These are phyloP conservation scores for Tolypocladium pustulatum DNA, from an alignment of 2,329 filamentous ascomycete species.

Conservation along the genomic window DNA sequence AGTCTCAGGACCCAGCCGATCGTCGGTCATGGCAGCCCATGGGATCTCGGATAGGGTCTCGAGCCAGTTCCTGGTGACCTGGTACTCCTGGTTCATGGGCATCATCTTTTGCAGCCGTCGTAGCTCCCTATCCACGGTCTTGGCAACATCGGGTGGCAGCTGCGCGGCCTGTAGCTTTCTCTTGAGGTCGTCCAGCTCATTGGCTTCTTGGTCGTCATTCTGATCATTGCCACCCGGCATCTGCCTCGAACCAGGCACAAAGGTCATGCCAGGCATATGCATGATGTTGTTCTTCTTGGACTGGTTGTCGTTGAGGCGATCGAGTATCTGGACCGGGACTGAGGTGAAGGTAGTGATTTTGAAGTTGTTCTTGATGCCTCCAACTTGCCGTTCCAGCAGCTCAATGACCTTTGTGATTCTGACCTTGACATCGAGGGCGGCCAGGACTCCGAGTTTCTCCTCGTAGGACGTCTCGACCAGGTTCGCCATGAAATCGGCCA, in stretches of 20 bases:
- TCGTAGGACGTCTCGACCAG: conserved; percentile 79
- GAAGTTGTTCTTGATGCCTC: conserved; percentile 75
- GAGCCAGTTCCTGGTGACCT: conserved; percentile 84
- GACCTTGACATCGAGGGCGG: conserved; percentile 68
- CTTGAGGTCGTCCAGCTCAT: conserved; percentile 84
- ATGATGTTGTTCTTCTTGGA: conserved; percentile 20
- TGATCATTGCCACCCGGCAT: conserved; percentile 34
- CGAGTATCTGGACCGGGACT: conserved; percentile 51
- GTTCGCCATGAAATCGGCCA: conserved; percentile 97
- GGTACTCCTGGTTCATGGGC: conserved; percentile 90
- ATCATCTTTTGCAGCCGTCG: conserved; percentile 90
- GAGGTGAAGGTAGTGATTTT: conserved; percentile 72
- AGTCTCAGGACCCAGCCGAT: conserved; percentile 74
- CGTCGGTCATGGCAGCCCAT: conserved; percentile 76
- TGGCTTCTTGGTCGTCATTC: conserved; percentile 69
- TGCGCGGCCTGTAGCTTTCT: conserved; percentile 76
- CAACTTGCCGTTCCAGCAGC: conserved; percentile 71
- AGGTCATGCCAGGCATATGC: conserved; percentile 28
- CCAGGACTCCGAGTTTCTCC: conserved; percentile 79
- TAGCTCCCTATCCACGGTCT: conserved; percentile 83
- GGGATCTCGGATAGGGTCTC: conserved; percentile 92
- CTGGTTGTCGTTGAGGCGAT: conserved; percentile 35
- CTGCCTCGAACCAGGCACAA: conserved; percentile 22
- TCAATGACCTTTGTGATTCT: conserved; percentile 75
- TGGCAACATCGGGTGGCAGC: conserved; percentile 73